Percentiles rank a stretch among this genome's conserved stretches.
Evolutionary conservation across 352 stramenopile genomes (phyloP).

Genomic region (Globisporangium alternatum): DNA sequence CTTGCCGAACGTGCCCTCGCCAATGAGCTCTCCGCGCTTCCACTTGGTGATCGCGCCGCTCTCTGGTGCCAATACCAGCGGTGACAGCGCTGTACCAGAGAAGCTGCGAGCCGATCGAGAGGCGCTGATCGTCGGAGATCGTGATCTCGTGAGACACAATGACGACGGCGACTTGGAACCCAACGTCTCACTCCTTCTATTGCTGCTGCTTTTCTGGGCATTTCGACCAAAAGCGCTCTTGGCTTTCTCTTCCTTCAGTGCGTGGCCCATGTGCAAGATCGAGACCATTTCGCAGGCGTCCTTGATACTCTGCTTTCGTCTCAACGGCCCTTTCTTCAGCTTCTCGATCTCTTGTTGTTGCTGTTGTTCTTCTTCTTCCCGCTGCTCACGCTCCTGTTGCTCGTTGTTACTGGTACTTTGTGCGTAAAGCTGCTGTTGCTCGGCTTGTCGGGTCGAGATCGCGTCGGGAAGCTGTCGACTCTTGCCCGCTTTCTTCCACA

Average conservation of each 20-base stretch:
- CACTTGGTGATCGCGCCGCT: conserved; percentile 70
- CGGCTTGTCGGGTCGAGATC: conserved; percentile 30
- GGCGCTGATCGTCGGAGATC: conserved; percentile 17
- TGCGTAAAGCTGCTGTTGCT: background rate
- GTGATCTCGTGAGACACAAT: conserved; percentile 10
- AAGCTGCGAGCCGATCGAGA: conserved; percentile 6
- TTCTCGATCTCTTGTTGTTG: background rate
- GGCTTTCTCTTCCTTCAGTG: conserved; percentile 4
- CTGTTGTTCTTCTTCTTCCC: background rate
- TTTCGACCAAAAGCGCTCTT: conserved; percentile 19
- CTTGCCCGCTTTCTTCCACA: conserved; percentile 57
- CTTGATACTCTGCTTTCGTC: conserved; percentile 18
- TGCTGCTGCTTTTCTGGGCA: conserved; percentile 10
- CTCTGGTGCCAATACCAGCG: conserved; percentile 16
- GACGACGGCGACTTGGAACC: background rate
- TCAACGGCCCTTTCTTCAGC: conserved; percentile 5
- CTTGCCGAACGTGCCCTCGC: conserved; percentile 92
- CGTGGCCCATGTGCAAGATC: conserved; percentile 29
- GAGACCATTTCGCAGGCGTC: conserved; percentile 34
- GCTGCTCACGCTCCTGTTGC: background rate
- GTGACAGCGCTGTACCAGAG: background rate
- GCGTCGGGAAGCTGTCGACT: conserved; percentile 42
- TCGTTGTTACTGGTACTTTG: background rate
- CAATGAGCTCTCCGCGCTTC: conserved; percentile 93
- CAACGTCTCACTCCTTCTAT: background rate